These are phyloP conservation scores for Scheffersomyces insectosa DNA, from an alignment of 1,139 yeast genomes.

Conservation along the genomic window DNA sequence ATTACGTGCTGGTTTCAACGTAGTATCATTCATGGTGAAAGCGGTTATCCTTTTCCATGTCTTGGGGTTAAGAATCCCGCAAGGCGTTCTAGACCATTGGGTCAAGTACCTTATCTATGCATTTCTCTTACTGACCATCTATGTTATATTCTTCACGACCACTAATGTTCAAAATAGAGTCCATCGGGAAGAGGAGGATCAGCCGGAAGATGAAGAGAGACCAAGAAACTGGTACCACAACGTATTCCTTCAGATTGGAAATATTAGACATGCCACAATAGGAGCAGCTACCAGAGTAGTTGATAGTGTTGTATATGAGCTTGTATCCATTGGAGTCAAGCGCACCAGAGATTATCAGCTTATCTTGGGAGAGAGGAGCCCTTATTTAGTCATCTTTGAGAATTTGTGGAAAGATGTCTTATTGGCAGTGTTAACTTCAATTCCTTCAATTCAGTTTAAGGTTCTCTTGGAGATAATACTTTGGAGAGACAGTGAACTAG, in stretches of 20 bases:
- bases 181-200: constrained; percentile 1
- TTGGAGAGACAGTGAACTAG: constrained; percentile 22
- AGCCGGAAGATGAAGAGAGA: not conserved
- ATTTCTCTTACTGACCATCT: constrained; percentile 4
- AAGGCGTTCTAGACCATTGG: constrained; percentile 9
- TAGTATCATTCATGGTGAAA: constrained; percentile 6
- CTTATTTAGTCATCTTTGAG: constrained; percentile 10
- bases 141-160: constrained; percentile 15
- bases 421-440: constrained; percentile 19
- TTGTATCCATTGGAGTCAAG: constrained; percentile 18
- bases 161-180: constrained; percentile 10
- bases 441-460: constrained; percentile 19
- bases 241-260: not conserved
- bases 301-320: constrained; percentile 9
- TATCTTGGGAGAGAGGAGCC: constrained; percentile 13
- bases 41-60: constrained; percentile 2
- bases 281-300: constrained; percentile 5
- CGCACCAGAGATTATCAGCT: constrained; percentile 28
- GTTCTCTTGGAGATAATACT: constrained; percentile 15
- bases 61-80: constrained; percentile 10
- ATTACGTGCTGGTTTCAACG: not conserved
- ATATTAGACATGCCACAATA: constrained; percentile 4
- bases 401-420: constrained; percentile 23
- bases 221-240: not conserved
- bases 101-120: constrained; percentile 1